Conservation (phyloP, 1,284 basidiomycete genomes). For the Rhodotorula sp. region DNA sequence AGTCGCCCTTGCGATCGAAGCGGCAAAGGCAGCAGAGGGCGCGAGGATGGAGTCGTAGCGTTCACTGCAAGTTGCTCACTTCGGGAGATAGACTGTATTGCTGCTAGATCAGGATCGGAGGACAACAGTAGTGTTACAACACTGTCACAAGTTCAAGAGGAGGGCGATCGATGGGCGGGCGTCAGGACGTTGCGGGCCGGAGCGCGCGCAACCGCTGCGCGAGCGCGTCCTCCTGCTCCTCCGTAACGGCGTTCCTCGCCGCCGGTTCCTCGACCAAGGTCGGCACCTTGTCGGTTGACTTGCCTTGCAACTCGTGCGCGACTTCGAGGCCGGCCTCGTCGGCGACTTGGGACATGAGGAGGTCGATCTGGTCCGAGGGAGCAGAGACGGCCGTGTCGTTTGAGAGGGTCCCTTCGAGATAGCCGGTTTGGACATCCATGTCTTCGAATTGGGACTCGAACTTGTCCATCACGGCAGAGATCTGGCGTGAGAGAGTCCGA, state of each 20-base stretch:
- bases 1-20: neutral
- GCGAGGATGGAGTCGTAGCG: neutral
- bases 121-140: neutral
- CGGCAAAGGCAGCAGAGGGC: neutral
- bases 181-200: slow-evolving; percentile 55
- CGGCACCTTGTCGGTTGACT: slow-evolving; percentile 51
- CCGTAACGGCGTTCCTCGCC: slow-evolving; percentile 50
- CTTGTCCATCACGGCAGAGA: slow-evolving; percentile 98
- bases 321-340: slow-evolving; percentile 97
- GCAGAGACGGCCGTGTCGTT: slow-evolving; percentile 88
- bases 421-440: slow-evolving; percentile 94
- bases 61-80: too few species aligned
- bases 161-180: neutral
- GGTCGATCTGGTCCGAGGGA: slow-evolving; percentile 95
- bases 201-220: slow-evolving; percentile 77
- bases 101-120: too few species aligned
- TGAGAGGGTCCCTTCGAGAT: slow-evolving; percentile 97
- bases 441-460: slow-evolving; percentile 96
- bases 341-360: slow-evolving; percentile 85
- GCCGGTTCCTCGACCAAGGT: slow-evolving; percentile 47
- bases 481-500: slow-evolving; percentile 56
- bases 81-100: too few species aligned
- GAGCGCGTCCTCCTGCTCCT: slow-evolving; percentile 71
- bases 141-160: neutral
- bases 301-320: slow-evolving; percentile 63